Base-by-base conservation (phyloP, 768 basidiomycete species). In the Hypsizygus marmoreus region DNA sequence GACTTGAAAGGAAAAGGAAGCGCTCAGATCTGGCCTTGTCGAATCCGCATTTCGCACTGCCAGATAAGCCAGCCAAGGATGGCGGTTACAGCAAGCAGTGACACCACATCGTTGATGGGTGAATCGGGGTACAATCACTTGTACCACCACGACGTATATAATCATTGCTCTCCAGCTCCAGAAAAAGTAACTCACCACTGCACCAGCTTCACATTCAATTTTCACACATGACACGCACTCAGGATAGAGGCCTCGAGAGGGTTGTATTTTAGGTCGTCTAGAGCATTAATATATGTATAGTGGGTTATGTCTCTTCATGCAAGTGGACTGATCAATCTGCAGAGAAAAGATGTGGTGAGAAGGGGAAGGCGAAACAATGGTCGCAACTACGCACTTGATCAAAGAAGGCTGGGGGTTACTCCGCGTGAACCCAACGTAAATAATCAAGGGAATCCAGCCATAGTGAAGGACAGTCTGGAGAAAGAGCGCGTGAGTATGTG, bases 361-460 rank as follows among this genome's bases (percentile, higher is more conserved):
- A 39, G n/a, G 17, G 33, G 48, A 24, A 31, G 16, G 19, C 9
- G 36, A 30, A 29, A 31, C 4, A 41, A 19, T 3, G 38, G 43
- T 14, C 20, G 40, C 42, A 25, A 30, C 4, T n/a, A 80, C 91
- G 58, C 43, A 95, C 94, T 97, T 95, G 69, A 95, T 95, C 60
- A 97, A 73, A 29, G 92, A 93, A 14, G 95, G 95, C 57, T 94
- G 91, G 23, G 95, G 95, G 62, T 88, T 91, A 62, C 91, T 94
- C 56, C 88, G 76, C 42, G 88, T 90, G 73, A 90, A 97, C 26
- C 95, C 95, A 61, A 97, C 79, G 67, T 94, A 97, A 60, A 98
- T 95, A 61, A 98, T 91, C 63, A 95, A 72, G 24, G 95, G 95
- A 60, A 98, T 93, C 92, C 95, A 98, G 54, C 86, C 87, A 57